Conservation (phyloP, 345 rosid species). For the Eucalyptus regnans region DNA sequence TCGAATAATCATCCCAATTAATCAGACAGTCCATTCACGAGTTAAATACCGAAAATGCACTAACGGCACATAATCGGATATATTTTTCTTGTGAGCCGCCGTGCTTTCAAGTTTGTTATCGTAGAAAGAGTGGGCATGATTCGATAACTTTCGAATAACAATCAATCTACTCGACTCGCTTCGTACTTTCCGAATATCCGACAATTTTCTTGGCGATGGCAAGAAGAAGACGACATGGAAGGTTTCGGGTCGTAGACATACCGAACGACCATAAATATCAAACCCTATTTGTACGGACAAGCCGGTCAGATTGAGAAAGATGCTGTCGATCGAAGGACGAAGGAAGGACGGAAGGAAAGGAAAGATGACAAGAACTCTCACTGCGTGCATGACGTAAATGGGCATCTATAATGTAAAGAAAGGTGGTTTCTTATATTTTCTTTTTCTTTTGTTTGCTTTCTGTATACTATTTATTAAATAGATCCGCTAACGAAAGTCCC, state of each 20-base stretch:
- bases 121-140: not conserved
- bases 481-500: not conserved
- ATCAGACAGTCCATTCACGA: too few species aligned
- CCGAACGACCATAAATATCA: not conserved
- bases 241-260: not conserved
- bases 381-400: not conserved
- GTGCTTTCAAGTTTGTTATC: not conserved
- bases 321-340: not conserved
- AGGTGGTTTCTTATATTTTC: not conserved
- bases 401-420: not conserved
- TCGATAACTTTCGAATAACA: too few species aligned
- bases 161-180: too few species aligned
- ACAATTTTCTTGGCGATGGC: not conserved
- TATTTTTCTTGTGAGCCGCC: too few species aligned
- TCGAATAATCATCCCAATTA: too few species aligned
- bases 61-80: rapidly evolving
- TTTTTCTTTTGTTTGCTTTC: not conserved
- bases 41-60: not conserved
- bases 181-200: too few species aligned
- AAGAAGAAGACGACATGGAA: not conserved
- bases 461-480: too few species aligned
- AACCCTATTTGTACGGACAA: not conserved
- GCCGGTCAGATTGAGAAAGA: not conserved
- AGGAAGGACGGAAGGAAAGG: not conserved
- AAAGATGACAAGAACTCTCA: not conserved